Evolutionary conservation across 306 rosid genomes (phyloP).

Genomic region (Fragaria vesca): DNA sequence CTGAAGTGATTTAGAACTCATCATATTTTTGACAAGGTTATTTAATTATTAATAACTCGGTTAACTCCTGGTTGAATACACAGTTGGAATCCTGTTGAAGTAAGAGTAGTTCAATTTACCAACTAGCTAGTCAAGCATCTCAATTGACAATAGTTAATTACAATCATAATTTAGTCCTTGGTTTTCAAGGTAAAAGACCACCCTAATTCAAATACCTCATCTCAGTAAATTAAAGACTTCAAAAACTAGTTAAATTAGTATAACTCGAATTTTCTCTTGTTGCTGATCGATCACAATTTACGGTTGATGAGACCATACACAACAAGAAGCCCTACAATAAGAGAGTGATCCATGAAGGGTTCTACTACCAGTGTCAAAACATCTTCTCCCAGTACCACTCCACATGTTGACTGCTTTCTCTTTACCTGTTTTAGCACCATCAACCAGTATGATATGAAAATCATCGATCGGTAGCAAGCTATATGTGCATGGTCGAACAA

Average conservation of each 20-base stretch:
- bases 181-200: neutral
- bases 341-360: constrained; percentile 54
- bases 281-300: constrained; percentile 35
- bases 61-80: neutral
- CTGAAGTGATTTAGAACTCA: neutral
- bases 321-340: constrained; percentile 65
- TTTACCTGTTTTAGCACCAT: constrained; percentile 39
- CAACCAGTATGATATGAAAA: neutral
- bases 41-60: neutral
- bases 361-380: constrained; percentile 72
- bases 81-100: neutral
- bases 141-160: neutral
- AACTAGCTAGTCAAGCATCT: neutral
- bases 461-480: neutral
- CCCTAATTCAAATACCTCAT: no score
- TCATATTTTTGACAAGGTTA: no score
- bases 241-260: neutral
- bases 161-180: neutral
- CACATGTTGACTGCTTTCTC: constrained; percentile 58
- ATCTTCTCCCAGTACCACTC: constrained; percentile 67
- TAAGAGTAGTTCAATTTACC: neutral
- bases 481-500: neutral
- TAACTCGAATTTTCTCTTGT: neutral
- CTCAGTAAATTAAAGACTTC: neutral
- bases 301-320: constrained; percentile 50